These are phyloP conservation scores for Cystoisospora suis DNA, from an alignment of 169 alveolate species.

Conservation along the genomic window DNA sequence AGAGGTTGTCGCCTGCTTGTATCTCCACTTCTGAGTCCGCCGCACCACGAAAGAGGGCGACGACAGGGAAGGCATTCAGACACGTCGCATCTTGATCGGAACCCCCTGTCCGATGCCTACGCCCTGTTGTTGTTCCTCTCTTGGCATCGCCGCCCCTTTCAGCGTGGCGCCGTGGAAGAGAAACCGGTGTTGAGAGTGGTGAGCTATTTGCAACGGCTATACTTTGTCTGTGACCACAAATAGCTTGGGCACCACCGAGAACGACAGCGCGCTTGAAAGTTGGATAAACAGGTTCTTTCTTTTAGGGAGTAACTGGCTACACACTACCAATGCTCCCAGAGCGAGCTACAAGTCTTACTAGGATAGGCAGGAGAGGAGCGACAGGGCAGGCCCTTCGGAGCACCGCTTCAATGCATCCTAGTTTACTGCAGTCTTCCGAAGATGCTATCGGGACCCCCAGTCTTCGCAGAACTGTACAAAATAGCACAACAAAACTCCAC, in stretches of 20 bases:
- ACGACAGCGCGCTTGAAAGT: background rate
- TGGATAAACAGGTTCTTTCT: background rate
- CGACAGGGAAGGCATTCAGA: no score
- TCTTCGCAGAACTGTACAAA: background rate
- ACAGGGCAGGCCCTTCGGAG: background rate
- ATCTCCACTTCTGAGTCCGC: no score
- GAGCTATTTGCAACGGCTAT: background rate
- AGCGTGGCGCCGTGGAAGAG: no score
- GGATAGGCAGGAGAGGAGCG: slow-evolving; percentile 1
- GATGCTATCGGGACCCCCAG: background rate
- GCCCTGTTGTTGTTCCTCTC: no score
- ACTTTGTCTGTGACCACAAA: background rate
- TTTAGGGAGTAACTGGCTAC: background rate
- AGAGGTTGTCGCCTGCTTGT: no score
- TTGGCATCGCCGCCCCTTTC: no score
- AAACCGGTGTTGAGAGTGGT: background rate
- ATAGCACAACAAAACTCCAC: background rate
- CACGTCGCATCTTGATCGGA: no score
- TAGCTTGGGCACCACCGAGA: background rate
- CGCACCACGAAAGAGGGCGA: no score
- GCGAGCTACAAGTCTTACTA: background rate
- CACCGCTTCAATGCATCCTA: background rate
- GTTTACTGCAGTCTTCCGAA: background rate
- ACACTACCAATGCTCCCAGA: background rate
- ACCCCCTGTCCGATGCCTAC: no score